These are phyloP conservation scores for Spinacia oleracea DNA, from an alignment of 179 eudicot species.

Conservation along the genomic window DNA sequence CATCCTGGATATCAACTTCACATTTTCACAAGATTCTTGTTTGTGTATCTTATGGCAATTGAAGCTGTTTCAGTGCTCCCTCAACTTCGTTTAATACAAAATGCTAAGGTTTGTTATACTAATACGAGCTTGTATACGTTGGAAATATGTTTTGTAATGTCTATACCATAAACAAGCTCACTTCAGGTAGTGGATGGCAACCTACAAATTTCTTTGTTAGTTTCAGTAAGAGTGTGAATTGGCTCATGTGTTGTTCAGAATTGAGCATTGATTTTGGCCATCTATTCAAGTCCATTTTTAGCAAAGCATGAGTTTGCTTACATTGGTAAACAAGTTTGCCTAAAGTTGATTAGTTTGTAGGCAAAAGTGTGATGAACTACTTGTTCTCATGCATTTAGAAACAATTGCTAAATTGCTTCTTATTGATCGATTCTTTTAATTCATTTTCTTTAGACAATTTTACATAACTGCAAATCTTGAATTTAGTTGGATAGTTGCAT, in stretches of 20 bases:
- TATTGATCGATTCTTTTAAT: too few species aligned
- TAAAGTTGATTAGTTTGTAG: too few species aligned
- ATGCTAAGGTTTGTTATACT: conserved; percentile 55
- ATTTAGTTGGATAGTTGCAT: neutral
- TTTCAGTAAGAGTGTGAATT: too few species aligned
- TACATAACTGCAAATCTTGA: too few species aligned
- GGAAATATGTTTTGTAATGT: neutral
- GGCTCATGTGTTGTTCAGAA: too few species aligned
- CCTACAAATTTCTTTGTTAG: neutral
- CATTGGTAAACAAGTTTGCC: too few species aligned
- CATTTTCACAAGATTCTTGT: conserved; percentile 38
- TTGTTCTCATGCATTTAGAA: too few species aligned
- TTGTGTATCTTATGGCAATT: conserved; percentile 64
- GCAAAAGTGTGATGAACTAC: too few species aligned
- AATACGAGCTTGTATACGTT: neutral
- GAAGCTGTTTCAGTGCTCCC: conserved; percentile 83
- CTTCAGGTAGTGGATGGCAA: neutral
- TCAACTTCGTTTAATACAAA: conserved; percentile 84
- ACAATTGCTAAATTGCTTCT: too few species aligned
- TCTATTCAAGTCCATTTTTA: neutral
- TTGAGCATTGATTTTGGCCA: too few species aligned
- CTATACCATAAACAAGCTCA: neutral
- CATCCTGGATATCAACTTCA: conserved; percentile 51
- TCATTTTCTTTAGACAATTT: too few species aligned
- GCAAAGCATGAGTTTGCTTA: neutral